Conservation (phyloP, 73 alveolate species). For the Tetrahymena elliotti region DNA sequence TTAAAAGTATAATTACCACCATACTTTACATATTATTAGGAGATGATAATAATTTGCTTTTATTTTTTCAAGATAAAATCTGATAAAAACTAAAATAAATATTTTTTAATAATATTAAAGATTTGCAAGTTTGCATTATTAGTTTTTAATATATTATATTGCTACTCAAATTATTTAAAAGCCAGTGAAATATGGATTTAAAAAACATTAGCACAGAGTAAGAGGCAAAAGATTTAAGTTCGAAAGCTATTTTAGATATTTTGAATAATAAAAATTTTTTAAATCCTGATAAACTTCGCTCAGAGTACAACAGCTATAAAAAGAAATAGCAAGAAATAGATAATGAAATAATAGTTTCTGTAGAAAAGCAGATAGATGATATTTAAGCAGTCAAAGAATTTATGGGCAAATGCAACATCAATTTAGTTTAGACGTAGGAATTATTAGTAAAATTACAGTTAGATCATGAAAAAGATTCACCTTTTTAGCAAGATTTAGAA, state of each 20-base stretch:
- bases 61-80: too few relatives aligned
- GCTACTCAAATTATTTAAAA: not conserved
- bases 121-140: too few relatives aligned
- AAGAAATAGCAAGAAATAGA: not conserved
- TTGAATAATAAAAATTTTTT: not conserved
- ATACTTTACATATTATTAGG: too few relatives aligned
- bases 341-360: not conserved
- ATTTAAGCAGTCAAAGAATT: not conserved
- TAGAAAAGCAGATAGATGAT: not conserved
- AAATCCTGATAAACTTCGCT: not conserved
- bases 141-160: not conserved
- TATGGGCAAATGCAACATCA: not conserved
- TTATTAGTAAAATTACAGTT: not conserved
- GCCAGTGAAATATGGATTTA: not conserved
- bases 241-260: not conserved
- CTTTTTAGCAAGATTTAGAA: not conserved
- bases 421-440: not conserved
- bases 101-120: too few relatives aligned
- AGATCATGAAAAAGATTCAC: not conserved
- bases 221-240: not conserved
- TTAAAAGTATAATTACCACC: too few relatives aligned
- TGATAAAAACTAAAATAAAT: too few relatives aligned
- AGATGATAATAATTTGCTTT: too few relatives aligned
- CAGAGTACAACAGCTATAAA: not conserved
- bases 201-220: not conserved